These are phyloP conservation scores for Fraxinus platypoda DNA, from an alignment of 305 asterid species.

Conservation along the genomic window DNA sequence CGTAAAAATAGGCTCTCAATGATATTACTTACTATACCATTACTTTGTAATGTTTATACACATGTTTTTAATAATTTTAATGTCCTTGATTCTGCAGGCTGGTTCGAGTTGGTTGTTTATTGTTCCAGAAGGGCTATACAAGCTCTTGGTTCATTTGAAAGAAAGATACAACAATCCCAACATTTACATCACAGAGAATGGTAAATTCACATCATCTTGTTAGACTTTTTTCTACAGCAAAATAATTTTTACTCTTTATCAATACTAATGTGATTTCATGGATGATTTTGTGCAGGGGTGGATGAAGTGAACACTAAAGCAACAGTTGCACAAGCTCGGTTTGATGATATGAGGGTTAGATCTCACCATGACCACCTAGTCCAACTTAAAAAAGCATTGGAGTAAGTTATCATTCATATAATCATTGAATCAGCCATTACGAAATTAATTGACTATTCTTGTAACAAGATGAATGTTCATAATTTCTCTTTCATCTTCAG, in stretches of 20 bases:
- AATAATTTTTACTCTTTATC: too few relatives aligned
- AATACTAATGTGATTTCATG: not conserved
- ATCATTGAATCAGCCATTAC: not conserved
- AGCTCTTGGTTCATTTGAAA: not conserved
- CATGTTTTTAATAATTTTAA: not conserved
- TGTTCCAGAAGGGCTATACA: not conserved
- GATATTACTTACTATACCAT: not conserved
- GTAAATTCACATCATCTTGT: not conserved
- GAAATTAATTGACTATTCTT: not conserved
- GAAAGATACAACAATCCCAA: not conserved
- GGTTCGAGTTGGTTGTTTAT: not conserved
- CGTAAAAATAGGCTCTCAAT: not conserved
- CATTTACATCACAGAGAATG: not conserved
- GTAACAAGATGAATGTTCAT: not conserved
- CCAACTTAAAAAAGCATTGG: not conserved
- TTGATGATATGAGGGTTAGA: not conserved
- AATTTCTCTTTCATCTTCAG: slow-evolving; percentile 6
- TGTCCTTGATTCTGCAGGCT: not conserved
- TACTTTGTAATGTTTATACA: not conserved
- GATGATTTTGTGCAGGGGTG: not conserved
- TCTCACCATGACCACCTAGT: not conserved
- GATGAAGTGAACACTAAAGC: not conserved
- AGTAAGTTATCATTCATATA: not conserved
- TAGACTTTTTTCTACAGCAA: not conserved
- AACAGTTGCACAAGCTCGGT: not conserved